Percentiles rank a stretch among this genome's conserved stretches.
Evolutionary conservation across 2,329 filamentous ascomycete genomes (phyloP).

Genomic region (Aspergillus sp.): DNA sequence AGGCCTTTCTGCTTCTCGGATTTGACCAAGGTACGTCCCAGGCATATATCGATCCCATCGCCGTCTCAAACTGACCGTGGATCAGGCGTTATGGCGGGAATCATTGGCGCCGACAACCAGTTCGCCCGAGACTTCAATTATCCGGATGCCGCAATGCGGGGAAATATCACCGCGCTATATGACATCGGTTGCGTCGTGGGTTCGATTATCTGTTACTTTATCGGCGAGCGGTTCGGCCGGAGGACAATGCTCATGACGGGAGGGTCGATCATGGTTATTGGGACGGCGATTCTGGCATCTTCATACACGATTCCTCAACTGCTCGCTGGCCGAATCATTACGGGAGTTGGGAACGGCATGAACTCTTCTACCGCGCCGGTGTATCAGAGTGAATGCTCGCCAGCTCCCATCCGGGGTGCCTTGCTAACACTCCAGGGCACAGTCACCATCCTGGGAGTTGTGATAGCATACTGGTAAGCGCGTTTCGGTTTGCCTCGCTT

Average conservation of each 20-base stretch:
- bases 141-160: constrained; percentile 31
- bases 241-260: constrained; percentile 35
- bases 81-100: constrained; percentile 21
- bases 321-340: constrained; percentile 40
- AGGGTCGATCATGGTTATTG: constrained; percentile 27
- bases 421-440: constrained; percentile 18
- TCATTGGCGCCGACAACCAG: constrained; percentile 36
- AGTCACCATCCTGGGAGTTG: constrained; percentile 16
- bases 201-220: constrained; percentile 24
- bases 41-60: too few species aligned
- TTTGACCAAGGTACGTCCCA: constrained; percentile 39
- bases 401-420: constrained; percentile 15
- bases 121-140: constrained; percentile 33
- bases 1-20: constrained; percentile 31
- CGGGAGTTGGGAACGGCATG: constrained; percentile 30
- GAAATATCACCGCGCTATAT: constrained; percentile 21
- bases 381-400: constrained; percentile 24
- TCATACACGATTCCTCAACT: constrained; percentile 36
- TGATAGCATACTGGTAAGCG: constrained; percentile 14
- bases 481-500: constrained; percentile 19
- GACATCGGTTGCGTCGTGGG: constrained; percentile 26
- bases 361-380: constrained; percentile 16
- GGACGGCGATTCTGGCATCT: constrained; percentile 22
- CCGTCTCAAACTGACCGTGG: neutral
- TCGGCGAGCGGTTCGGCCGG: constrained; percentile 37